Percentiles rank a stretch among this genome's conserved stretches.
phyloP scores from a whole-genome alignment of 306 rosid genomes.

The Rosa multiflora region DNA sequence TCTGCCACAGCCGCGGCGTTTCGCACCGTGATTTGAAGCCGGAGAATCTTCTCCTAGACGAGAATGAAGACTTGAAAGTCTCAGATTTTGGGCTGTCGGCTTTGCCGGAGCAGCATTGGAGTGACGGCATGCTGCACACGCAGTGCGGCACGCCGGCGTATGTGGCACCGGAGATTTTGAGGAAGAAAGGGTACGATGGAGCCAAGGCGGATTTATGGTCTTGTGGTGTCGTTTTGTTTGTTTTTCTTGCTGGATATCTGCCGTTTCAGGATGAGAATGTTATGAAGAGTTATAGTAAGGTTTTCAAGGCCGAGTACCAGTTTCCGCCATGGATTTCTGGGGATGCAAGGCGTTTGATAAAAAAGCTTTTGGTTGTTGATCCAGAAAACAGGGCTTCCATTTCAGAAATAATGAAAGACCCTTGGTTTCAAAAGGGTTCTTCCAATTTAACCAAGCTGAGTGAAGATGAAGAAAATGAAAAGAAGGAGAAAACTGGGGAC shows the following conservation, averaged over 20 bases:
- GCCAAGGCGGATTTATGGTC: constrained; percentile 86
- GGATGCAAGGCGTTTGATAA: constrained; percentile 47
- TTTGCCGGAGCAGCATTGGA: constrained; percentile 60
- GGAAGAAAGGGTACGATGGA: constrained; percentile 78
- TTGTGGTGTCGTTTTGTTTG: constrained; percentile 68
- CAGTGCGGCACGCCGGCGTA: constrained; percentile 89
- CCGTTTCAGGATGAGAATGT: constrained; percentile 75
- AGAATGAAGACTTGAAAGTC: constrained; percentile 60
- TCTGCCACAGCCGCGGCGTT: constrained; percentile 83
- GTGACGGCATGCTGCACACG: constrained; percentile 73
- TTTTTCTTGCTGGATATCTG: constrained; percentile 57
- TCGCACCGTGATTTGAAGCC: constrained; percentile 83
- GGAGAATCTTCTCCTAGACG: constrained; percentile 70
- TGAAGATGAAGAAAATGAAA: constrained; percentile 25
- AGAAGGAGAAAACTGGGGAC: constrained; percentile 21
- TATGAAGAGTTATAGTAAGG: constrained; percentile 56
- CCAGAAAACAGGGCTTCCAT: constrained; percentile 61
- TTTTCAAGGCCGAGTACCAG: constrained; percentile 57
- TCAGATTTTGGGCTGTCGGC: constrained; percentile 86
- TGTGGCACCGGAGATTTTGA: constrained; percentile 79
- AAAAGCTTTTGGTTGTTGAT: constrained; percentile 56
- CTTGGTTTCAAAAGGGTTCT: constrained; percentile 68
- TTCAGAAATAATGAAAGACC: constrained; percentile 42
- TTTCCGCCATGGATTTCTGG: constrained; percentile 65
- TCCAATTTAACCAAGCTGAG: constrained; percentile 43